Evolutionary conservation across 306 rosid species (phyloP).

Genomic region (Luffa acutangula): DNA sequence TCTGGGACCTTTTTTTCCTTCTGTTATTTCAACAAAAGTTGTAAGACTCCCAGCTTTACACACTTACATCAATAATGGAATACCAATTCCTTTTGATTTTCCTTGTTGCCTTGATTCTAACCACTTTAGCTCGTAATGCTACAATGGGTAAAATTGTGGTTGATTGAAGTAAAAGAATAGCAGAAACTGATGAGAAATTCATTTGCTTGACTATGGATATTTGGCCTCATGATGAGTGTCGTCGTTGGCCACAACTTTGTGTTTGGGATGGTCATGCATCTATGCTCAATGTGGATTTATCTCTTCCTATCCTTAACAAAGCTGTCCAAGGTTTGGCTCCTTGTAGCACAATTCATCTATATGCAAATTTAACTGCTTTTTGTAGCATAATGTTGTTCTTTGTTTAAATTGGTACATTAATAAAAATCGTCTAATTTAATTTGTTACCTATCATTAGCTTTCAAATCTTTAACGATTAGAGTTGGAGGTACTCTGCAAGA

Average conservation of each 20-base stretch:
- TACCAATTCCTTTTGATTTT: not conserved
- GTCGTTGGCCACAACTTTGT: not conserved
- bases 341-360: no score
- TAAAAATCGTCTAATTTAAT: not conserved
- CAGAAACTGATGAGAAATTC: not conserved
- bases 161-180: not conserved
- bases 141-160: not conserved
- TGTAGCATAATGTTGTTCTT: no score
- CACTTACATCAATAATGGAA: not conserved
- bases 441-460: constrained; percentile 28
- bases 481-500: constrained; percentile 92
- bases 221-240: not conserved
- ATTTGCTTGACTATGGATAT: not conserved
- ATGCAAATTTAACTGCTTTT: no score
- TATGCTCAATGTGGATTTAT: constrained; percentile 24
- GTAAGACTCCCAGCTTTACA: no score
- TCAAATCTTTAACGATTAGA: constrained; percentile 72
- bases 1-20: no score
- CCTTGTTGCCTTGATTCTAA: not conserved
- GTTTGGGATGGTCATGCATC: not conserved
- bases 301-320: constrained; percentile 57
- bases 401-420: no score
- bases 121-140: not conserved
- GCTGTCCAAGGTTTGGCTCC: constrained; percentile 25
- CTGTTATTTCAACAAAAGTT: no score